Percentiles rank a stretch among this genome's conserved stretches.
These are phyloP conservation scores for Curvularia spicifera DNA, from an alignment of 2,329 filamentous ascomycete species.

Conservation along the genomic window DNA sequence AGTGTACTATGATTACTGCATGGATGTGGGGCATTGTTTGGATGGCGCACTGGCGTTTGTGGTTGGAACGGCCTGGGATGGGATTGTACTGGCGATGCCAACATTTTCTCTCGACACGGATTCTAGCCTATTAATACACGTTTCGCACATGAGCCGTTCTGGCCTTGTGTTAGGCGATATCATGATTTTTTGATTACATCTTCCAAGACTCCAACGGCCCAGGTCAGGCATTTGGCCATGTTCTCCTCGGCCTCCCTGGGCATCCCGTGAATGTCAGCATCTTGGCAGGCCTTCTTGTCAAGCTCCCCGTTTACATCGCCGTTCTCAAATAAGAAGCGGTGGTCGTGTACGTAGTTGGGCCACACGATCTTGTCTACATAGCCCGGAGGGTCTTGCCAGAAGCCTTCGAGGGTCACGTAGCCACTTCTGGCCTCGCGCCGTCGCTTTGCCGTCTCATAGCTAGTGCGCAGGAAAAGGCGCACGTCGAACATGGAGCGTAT, in stretches of 20 bases:
- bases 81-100: not conserved
- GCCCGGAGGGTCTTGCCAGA: constrained; percentile 92
- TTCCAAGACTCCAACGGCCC: constrained; percentile 39
- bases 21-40: constrained; percentile 15
- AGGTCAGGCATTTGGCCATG: constrained; percentile 42
- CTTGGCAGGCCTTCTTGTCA: constrained; percentile 50
- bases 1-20: constrained; percentile 27
- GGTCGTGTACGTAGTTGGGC: constrained; percentile 87
- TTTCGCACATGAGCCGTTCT: constrained; percentile 1
- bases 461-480: constrained; percentile 76
- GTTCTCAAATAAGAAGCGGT: constrained; percentile 77
- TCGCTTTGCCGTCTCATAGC: constrained; percentile 65
- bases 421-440: constrained; percentile 73
- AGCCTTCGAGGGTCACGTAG: constrained; percentile 82
- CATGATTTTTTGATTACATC: constrained; percentile 24
- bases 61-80: not conserved
- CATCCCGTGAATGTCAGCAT: constrained; percentile 47
- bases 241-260: constrained; percentile 45
- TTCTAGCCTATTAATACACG: constrained; percentile 16
- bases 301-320: constrained; percentile 69
- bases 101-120: not conserved
- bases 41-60: constrained; percentile 25
- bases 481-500: constrained; percentile 71
- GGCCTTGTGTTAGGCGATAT: not conserved
- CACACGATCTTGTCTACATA: constrained; percentile 96